These are phyloP conservation scores for Dipodascopsis uninucleata DNA, from an alignment of 805 yeast species.

Conservation along the genomic window DNA sequence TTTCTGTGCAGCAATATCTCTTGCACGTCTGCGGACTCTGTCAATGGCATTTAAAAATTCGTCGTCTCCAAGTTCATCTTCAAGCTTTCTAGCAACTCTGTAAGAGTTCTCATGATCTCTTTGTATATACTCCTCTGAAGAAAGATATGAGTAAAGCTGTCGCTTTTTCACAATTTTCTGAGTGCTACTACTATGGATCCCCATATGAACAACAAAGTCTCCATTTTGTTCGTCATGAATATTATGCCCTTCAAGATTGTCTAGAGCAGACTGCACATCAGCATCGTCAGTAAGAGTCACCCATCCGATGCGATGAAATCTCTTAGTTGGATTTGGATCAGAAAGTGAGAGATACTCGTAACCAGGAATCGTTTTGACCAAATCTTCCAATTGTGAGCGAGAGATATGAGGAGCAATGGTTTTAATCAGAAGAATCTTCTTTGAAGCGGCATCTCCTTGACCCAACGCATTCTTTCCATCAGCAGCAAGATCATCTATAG, in stretches of 20 bases:
- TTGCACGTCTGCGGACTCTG: constrained; percentile 14
- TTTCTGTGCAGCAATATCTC: constrained; percentile 6
- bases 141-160: constrained; percentile 10
- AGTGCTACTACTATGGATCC: constrained; percentile 16
- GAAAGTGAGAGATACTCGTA: constrained; percentile 22
- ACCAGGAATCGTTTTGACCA: constrained; percentile 19
- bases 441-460: not conserved
- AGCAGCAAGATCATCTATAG: not conserved
- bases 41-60: constrained; percentile 9
- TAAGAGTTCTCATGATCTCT: constrained; percentile 12
- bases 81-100: constrained; percentile 16
- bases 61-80: constrained; percentile 15
- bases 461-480: not conserved
- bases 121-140: constrained; percentile 6
- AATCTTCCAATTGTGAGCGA: constrained; percentile 10
- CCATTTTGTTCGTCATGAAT: constrained; percentile 10
- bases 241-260: constrained; percentile 18
- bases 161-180: constrained; percentile 14
- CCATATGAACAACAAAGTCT: constrained; percentile 22
- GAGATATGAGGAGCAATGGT: constrained; percentile 21
- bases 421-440: constrained; percentile 22
- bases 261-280: constrained; percentile 13
- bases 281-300: constrained; percentile 13
- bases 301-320: constrained; percentile 24
- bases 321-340: constrained; percentile 23